These are phyloP conservation scores for Boletellus sp. DNA, from an alignment of 768 basidiomycete genomes.

Conservation along the genomic window DNA sequence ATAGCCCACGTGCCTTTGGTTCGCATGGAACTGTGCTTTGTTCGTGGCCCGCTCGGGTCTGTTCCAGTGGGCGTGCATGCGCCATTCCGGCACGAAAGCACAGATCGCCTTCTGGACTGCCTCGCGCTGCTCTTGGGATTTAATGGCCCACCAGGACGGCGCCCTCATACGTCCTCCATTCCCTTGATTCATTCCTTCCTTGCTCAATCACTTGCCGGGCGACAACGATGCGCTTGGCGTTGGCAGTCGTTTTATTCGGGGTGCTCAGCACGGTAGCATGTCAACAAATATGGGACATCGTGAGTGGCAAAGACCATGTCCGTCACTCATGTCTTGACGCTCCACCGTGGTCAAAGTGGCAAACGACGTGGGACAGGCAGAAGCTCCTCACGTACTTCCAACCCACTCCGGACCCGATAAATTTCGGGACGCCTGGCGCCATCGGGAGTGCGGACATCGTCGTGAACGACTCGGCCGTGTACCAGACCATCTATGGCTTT, in stretches of 20 bases:
- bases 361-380: conserved; percentile 42
- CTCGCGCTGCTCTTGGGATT: conserved; percentile 8
- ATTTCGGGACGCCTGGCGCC: conserved; percentile 43
- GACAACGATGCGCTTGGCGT: conserved; percentile 17
- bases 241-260: conserved; percentile 13
- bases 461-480: conserved; percentile 50
- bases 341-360: conserved; percentile 41
- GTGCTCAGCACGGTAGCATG: conserved; percentile 29
- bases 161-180: conserved; percentile 3
- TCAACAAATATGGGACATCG: conserved; percentile 55
- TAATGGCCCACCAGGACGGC: conserved; percentile 10
- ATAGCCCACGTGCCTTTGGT: neutral
- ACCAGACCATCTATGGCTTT: conserved; percentile 65
- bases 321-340: neutral
- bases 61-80: neutral
- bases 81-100: conserved; percentile 1
- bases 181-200: neutral
- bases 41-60: neutral
- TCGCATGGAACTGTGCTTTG: neutral
- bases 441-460: conserved; percentile 60
- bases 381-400: conserved; percentile 31
- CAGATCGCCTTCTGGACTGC: conserved; percentile 4
- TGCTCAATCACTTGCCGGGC: neutral
- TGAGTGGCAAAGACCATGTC: conserved; percentile 24
- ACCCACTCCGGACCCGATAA: conserved; percentile 28